Conservation (phyloP, 805 yeast species). For the Wickerhamiella azymoides region DNA sequence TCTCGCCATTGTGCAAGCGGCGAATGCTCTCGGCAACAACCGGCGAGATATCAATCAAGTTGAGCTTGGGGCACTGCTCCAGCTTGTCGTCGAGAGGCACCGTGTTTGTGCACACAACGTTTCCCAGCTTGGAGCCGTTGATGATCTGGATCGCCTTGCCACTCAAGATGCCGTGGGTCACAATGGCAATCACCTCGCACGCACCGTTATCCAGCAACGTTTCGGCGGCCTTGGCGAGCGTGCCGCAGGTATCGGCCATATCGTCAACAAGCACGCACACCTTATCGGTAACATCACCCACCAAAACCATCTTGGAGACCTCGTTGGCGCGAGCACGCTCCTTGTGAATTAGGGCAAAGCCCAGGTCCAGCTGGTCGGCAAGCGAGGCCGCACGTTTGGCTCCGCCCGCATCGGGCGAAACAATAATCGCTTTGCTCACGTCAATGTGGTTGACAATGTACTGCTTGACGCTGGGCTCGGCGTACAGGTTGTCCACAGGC, state of each 20-base stretch:
- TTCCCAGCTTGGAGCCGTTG: constrained; percentile 49
- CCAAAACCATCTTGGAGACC: constrained; percentile 87
- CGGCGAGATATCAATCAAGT: constrained; percentile 71
- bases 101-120: constrained; percentile 83
- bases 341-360: constrained; percentile 90
- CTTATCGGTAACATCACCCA: constrained; percentile 81
- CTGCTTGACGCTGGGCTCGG: constrained; percentile 79
- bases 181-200: constrained; percentile 74
- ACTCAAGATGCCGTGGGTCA: constrained; percentile 88
- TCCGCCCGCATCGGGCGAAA: constrained; percentile 98
- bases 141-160: constrained; percentile 69
- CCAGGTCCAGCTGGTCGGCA: constrained; percentile 83
- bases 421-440: constrained; percentile 52
- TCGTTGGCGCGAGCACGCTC: constrained; percentile 93
- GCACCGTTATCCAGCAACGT: constrained; percentile 72
- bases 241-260: constrained; percentile 98
- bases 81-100: constrained; percentile 65
- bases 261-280: constrained; percentile 84
- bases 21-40: constrained; percentile 88
- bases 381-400: constrained; percentile 92
- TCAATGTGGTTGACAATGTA: constrained; percentile 59
- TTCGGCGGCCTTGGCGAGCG: constrained; percentile 88
- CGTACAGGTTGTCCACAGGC: constrained; percentile 91
- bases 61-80: constrained; percentile 50
- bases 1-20: constrained; percentile 91